Conservation (phyloP, 176 grass and related monocot genomes). For the Puya raimondii region DNA sequence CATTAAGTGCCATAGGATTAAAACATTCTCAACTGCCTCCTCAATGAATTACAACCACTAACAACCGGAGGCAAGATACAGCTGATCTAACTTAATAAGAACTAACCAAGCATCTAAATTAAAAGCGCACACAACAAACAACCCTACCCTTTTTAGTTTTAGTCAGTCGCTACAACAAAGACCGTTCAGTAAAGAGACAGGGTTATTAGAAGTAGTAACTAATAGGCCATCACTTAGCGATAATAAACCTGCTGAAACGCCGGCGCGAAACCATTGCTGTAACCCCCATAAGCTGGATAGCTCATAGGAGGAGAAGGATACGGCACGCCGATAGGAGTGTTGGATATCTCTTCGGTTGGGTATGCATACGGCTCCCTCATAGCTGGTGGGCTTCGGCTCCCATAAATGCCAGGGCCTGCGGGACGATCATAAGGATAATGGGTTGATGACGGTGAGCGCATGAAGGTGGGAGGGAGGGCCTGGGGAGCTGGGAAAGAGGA, state of each 20-base stretch:
- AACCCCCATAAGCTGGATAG: constrained; percentile 52
- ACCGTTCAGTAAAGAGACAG: constrained; percentile 33
- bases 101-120: constrained; percentile 34
- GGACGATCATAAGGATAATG: constrained; percentile 52
- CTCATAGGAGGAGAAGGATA: constrained; percentile 61
- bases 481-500: constrained; percentile 39
- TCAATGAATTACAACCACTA: constrained; percentile 23
- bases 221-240: constrained; percentile 53
- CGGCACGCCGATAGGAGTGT: constrained; percentile 38
- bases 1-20: constrained; percentile 42
- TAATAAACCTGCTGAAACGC: constrained; percentile 79
- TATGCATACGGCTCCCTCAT: constrained; percentile 71
- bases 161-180: constrained; percentile 84
- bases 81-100: constrained; percentile 46
- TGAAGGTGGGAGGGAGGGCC: constrained; percentile 28
- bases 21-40: constrained; percentile 12
- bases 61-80: constrained; percentile 31
- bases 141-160: constrained; percentile 42
- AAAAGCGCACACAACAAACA: constrained; percentile 36
- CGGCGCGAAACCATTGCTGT: constrained; percentile 42
- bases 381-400: constrained; percentile 49
- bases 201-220: constrained; percentile 58
- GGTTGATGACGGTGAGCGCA: constrained; percentile 38
- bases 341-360: constrained; percentile 44
- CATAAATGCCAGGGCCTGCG: constrained; percentile 39